Evolutionary conservation across 345 rosid genomes (phyloP), one percentile per base, ranked within the genome.

Genomic region (Clausena lansium): DNA sequence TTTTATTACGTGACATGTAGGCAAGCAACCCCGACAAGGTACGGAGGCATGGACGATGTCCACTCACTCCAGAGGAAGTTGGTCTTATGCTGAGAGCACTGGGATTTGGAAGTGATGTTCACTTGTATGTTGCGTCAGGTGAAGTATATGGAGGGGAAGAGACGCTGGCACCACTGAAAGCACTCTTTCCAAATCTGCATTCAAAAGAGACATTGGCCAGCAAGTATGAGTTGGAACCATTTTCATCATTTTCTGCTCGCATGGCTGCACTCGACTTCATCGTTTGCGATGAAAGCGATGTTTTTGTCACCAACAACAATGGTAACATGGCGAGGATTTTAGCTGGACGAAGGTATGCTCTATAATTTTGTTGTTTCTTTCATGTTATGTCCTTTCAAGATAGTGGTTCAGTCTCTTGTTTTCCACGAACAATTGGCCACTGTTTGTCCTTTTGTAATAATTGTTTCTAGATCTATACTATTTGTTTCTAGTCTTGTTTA

Each of bases 311-410:
- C 79, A 95, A 95, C 91, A 95, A 95, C 84, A 95, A 95, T 47
- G 99, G 98, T 25, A 95, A 95, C 92, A 95, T 93, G 99, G 99
- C 95, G 62, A 86, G 87, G 81, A 95, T 95, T 38, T 85, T 95
- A 84, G 97, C 99, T 74, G 99, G 99, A 79, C 81, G 97, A 84
- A 89, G 98, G 98, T 91, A 86, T 62, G 72, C 58, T 75, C 22
- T 76, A 60, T 32, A 1, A 14, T 30, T 62, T 62, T 13, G 3
- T 3, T 39, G 20, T 7, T 11, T 68, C 39, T 41, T 68, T 68
- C 54, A 68, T 13, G 55, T 7, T 41, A 5, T 68, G 19, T 20
- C 52, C 7, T 67, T 39, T 39, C 71, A 67, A 67, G 52, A 39
- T 67, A 39, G 5, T 39, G 27, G 50, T 67, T 39, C 11, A 67